These are phyloP conservation scores for Trametes hirsuta DNA, from an alignment of 1,284 basidiomycete genomes.

Conservation along the genomic window DNA sequence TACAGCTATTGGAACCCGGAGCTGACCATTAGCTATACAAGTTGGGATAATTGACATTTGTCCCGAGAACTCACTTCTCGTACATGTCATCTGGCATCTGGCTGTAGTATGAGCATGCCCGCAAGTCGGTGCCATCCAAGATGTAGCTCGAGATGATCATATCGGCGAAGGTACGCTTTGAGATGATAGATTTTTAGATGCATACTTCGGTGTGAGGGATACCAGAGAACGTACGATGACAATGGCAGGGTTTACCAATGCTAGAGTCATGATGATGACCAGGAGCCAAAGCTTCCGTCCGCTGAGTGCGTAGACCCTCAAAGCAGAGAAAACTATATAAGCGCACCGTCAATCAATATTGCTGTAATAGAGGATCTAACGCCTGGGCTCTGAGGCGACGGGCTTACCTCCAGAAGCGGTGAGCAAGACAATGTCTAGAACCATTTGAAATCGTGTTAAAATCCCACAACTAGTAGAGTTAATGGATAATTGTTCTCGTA, in stretches of 20 bases:
- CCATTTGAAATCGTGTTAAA: background rate
- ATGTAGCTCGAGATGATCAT: background rate
- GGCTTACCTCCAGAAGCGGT: background rate
- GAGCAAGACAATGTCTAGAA: background rate
- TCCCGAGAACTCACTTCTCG: background rate
- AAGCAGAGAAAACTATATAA: background rate
- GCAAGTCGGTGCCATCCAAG: background rate
- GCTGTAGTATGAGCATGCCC: background rate
- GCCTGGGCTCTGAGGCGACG: background rate
- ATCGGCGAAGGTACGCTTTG: background rate
- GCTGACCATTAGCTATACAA: background rate
- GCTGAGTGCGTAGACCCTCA: background rate
- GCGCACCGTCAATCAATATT: background rate
- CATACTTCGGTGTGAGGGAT: background rate
- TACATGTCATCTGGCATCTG: background rate
- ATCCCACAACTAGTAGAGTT: background rate
- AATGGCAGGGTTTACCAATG: background rate
- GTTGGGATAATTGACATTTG: background rate
- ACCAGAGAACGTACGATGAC: background rate
- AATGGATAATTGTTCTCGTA: no score
- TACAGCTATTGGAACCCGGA: background rate
- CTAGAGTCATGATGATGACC: background rate
- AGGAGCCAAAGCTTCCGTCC: background rate
- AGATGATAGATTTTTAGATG: no score
- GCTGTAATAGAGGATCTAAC: background rate